Conservation (phyloP, 176 grass and related monocot species). For the Melocanna baccifera region DNA sequence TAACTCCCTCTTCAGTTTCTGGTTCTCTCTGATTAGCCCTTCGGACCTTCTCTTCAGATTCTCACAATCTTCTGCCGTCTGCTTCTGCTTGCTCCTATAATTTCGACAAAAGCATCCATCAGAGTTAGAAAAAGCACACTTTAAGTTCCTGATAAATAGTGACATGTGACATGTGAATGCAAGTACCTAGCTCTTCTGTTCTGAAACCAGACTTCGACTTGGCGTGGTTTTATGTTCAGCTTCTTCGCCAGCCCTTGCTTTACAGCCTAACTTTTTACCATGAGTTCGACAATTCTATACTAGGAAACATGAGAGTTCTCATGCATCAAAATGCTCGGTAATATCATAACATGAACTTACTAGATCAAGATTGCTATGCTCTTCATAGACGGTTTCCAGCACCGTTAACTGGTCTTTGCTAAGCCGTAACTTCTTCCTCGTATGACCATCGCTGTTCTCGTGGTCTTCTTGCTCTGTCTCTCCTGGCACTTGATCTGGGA, state of each 20-base stretch:
- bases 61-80: slow-evolving; percentile 13
- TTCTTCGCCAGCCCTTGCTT: slow-evolving; percentile 36
- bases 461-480: neutral
- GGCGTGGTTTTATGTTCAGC: too few relatives aligned
- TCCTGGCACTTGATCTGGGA: neutral
- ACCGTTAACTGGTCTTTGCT: slow-evolving; percentile 25
- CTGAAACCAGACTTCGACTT: slow-evolving; percentile 56
- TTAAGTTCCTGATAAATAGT: neutral
- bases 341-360: slow-evolving; percentile 31
- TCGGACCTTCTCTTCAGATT: slow-evolving; percentile 23
- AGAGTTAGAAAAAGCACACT: neutral
- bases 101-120: neutral
- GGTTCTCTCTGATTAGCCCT: slow-evolving; percentile 34
- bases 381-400: slow-evolving; percentile 26
- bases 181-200: slow-evolving; percentile 56
- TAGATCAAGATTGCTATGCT: slow-evolving; percentile 24
- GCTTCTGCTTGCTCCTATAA: slow-evolving; percentile 48
- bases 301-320: neutral
- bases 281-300: neutral
- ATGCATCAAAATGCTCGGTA: neutral
- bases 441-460: neutral
- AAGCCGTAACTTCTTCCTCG: slow-evolving; percentile 42
- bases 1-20: too few relatives aligned
- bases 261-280: neutral
- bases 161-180: neutral